Base-by-base conservation (phyloP, 2,329 filamentous ascomycete genomes). In the Stagonosporopsis chrysanthemi region DNA sequence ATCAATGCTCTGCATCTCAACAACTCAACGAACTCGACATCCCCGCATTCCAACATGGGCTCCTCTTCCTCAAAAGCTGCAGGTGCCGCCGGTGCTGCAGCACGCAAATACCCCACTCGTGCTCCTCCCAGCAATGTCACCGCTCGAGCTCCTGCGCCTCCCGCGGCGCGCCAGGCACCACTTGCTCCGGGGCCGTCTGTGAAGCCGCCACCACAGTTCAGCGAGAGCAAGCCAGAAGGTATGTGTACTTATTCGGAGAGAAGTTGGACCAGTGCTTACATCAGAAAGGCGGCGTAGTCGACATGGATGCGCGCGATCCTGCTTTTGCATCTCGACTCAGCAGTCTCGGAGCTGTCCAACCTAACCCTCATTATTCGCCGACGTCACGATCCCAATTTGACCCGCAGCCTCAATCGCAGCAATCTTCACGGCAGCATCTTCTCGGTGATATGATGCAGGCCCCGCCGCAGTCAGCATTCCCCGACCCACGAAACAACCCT, bases 281-380 rank as follows among this genome's bases (percentile, higher is more conserved):
- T 15, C 2, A 3, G 1, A 31, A 11, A 56, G 17, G 17, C 39
- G 15, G 26, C 84, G 83, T 82, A 46, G 82, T 88, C 60, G 83
- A 87, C 64, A 79, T 85, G 67, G 86, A 88, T 68, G 85, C 80
- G 53, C 82, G 81, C 56, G 86, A 88, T 69, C 85, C 85, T 1
- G 79, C 83, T 69, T 94, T 83, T 85, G 90, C 93, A 82, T 88
- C 86, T 72, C 96, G 92, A 63, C 90, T 98, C 61, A 90, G 88
- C 66, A 78, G 77, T 42, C 78, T 88, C 56, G 86, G 85, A 54
- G 81, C 84, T 52, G 85, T 87, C 7, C 82, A 81, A 51, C 84
- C 84, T 28, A 82, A 82, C 57, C 84, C 84, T 2, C 85, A 84
- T 24, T 78, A 82, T 60, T 86, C 84, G 11, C 77, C 80, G 31